Evolutionary conservation across 2,329 filamentous ascomycete species (phyloP).

Genomic region (Bimuria novae-zelandiae): DNA sequence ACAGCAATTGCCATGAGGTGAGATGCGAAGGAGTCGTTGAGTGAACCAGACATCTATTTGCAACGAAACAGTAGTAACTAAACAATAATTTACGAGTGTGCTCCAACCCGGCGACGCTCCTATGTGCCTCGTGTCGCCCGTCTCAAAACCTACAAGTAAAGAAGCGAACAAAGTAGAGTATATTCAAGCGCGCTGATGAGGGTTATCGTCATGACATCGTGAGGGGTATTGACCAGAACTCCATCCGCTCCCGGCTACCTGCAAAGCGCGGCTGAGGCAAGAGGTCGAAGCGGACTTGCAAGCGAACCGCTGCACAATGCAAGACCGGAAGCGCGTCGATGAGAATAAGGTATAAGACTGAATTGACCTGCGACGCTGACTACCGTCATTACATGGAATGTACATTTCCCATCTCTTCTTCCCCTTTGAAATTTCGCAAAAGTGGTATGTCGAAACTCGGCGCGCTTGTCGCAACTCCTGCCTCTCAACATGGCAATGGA

Average conservation of each 20-base stretch:
- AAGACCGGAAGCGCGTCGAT: conserved; percentile 32
- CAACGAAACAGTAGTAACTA: conserved; percentile 3
- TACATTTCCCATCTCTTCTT: conserved; percentile 28
- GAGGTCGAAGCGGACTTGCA: neutral
- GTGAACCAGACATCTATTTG: conserved; percentile 1
- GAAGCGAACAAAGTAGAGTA: neutral
- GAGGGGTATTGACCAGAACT: conserved; percentile 11
- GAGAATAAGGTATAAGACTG: conserved; percentile 28
- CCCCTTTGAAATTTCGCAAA: conserved; percentile 31
- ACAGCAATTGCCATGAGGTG: too few relatives aligned
- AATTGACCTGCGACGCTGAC: conserved; percentile 46
- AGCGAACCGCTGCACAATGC: conserved; percentile 27
- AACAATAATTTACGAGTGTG: conserved; percentile 3
- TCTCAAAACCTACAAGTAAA: neutral
- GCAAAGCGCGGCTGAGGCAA: neutral
- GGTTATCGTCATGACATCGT: conserved; percentile 18
- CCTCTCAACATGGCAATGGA: conserved; percentile 23
- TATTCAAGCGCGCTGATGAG: conserved; percentile 9
- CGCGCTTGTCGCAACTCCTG: conserved; percentile 19
- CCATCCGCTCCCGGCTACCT: conserved; percentile 1
- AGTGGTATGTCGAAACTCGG: conserved; percentile 34
- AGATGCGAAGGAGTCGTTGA: too few relatives aligned
- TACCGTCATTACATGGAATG: conserved; percentile 42
- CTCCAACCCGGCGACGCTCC: conserved; percentile 6
- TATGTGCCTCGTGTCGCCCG: neutral